Percentiles rank a stretch among this genome's conserved stretches.
Conservation (phyloP, 116 monocot species). For the Thalassia testudinum region DNA sequence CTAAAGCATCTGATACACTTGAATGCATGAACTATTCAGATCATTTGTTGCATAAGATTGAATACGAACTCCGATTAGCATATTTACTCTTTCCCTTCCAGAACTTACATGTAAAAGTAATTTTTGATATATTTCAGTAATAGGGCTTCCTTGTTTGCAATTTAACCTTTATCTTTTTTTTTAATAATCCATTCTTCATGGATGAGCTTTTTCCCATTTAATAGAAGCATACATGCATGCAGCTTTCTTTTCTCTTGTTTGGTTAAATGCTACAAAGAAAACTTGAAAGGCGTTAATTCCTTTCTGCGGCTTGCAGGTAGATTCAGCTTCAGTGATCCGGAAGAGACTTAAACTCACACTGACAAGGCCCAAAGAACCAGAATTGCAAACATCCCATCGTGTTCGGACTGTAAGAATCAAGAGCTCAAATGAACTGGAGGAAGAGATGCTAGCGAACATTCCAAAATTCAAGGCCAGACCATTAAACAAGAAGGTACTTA, state of each 20-base stretch:
- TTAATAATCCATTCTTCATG: too few species aligned
- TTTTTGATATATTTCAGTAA: too few species aligned
- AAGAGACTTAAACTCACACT: slow-evolving; percentile 58
- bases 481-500: slow-evolving; percentile 71
- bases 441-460: slow-evolving; percentile 86
- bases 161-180: too few species aligned
- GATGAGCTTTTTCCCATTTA: too few species aligned
- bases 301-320: slow-evolving; percentile 32
- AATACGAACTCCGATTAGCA: background rate
- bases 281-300: too few species aligned
- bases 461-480: slow-evolving; percentile 88
- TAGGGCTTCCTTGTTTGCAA: too few species aligned
- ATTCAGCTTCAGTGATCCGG: slow-evolving; percentile 19
- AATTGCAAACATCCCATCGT: slow-evolving; percentile 50
- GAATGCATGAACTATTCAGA: background rate
- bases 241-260: too few species aligned
- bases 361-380: slow-evolving; percentile 87
- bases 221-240: too few species aligned
- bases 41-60: background rate
- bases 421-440: slow-evolving; percentile 75
- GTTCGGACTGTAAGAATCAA: slow-evolving; percentile 74
- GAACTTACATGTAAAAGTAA: too few species aligned
- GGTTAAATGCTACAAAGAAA: too few species aligned
- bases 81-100: too few species aligned
- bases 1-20: too few species aligned